These are phyloP conservation scores for Sanghuangporus sanghuang DNA, from an alignment of 1,284 basidiomycete genomes.

Conservation along the genomic window DNA sequence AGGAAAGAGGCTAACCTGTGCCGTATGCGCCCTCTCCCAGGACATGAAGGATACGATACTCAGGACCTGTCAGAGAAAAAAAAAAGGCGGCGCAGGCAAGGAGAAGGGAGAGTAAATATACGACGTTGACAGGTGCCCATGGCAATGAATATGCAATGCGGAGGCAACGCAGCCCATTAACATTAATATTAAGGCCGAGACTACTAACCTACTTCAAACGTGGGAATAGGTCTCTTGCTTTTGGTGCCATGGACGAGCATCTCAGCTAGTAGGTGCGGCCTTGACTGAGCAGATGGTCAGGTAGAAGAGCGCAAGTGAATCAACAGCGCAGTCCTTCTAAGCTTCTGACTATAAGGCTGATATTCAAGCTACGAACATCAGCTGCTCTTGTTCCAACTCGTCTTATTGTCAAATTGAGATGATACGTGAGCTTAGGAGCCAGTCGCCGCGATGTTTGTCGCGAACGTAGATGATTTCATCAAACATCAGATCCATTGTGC, in stretches of 20 bases:
- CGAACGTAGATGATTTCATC: conserved; percentile 6
- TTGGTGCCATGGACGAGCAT: conserved; percentile 20
- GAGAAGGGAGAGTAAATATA: not conserved
- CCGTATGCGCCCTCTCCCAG: conserved; percentile 94
- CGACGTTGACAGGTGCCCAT: not conserved
- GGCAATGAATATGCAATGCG: no score
- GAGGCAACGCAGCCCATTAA: not conserved
- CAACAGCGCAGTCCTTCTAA: not conserved
- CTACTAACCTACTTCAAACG: conserved; percentile 35
- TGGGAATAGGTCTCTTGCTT: conserved; percentile 45
- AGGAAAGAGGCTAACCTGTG: conserved; percentile 32
- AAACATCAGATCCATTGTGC: not conserved
- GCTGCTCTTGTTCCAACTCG: not conserved
- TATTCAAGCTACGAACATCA: not conserved
- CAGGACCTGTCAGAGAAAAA: conserved; percentile 6
- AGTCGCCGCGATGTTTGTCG: not conserved
- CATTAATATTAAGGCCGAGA: not conserved
- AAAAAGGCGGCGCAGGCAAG: not conserved
- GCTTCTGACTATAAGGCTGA: not conserved
- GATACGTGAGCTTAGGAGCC: not conserved
- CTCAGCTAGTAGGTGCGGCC: not conserved
- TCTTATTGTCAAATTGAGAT: not conserved
- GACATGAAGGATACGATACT: conserved; percentile 69
- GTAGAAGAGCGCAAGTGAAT: not conserved
- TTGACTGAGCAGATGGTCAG: not conserved